Conservation (phyloP, 78 protist species). For the Planoprotostelium fungivorum region DNA sequence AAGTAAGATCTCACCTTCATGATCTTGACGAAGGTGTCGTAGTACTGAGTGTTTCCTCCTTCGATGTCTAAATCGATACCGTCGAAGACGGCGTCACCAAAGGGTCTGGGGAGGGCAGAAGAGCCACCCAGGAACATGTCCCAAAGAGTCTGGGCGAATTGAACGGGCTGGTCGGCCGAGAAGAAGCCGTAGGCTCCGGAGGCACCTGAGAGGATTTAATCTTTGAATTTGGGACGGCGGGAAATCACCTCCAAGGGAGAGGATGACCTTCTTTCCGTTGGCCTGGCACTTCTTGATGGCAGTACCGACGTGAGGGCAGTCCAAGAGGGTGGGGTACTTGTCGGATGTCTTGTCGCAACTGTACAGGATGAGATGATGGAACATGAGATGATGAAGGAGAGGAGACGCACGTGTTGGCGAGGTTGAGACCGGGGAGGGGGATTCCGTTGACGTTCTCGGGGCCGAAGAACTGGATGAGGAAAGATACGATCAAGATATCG, state of each 20-base stretch:
- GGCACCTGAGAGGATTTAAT: too few relatives aligned
- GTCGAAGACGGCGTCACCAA: constrained; percentile 34
- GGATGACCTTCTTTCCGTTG: constrained; percentile 1
- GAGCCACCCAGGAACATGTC: constrained; percentile 47
- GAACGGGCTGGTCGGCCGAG: constrained; percentile 7
- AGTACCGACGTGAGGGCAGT: constrained; percentile 14
- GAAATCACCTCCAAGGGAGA: constrained; percentile 34
- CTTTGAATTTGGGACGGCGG: too few relatives aligned
- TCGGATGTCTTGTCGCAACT: background rate
- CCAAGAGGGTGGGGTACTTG: constrained; percentile 10
- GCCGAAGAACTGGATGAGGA: constrained; percentile 19
- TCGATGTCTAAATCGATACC: constrained; percentile 39
- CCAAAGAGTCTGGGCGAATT: constrained; percentile 32
- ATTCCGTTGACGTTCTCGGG: constrained; percentile 14
- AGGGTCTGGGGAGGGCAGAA: constrained; percentile 23
- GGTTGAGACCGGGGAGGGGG: constrained; percentile 10
- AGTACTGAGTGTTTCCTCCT: constrained; percentile 16
- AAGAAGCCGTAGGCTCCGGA: constrained; percentile 23
- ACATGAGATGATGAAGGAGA: constrained; percentile 1
- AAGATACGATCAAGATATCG: constrained; percentile 22
- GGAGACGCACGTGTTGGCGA: constrained; percentile 25
- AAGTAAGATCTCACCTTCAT: background rate
- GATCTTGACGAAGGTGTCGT: constrained; percentile 8
- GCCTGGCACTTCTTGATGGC: constrained; percentile 5
- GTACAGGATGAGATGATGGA: background rate